These are phyloP conservation scores for Phascolomyces articulosus DNA, from an alignment of 371 early-diverging fungal genomes.

Conservation along the genomic window DNA sequence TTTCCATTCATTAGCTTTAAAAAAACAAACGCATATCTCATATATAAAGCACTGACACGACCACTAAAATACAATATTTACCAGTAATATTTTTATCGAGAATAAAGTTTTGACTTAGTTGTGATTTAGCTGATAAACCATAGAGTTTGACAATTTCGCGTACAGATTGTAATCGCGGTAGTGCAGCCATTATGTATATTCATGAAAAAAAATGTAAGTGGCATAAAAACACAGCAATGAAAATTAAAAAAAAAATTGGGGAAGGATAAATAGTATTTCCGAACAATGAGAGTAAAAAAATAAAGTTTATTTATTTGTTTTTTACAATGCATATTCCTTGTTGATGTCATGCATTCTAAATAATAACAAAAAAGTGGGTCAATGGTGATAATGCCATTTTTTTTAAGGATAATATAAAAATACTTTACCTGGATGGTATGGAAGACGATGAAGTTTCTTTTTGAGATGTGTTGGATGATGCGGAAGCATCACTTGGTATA, in stretches of 20 bases:
- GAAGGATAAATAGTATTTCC: neutral
- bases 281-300: too few relatives aligned
- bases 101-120: constrained; percentile 85
- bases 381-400: too few relatives aligned
- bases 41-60: too few relatives aligned
- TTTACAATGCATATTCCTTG: too few relatives aligned
- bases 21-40: neutral
- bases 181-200: constrained; percentile 3
- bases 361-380: too few relatives aligned
- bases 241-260: neutral
- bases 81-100: constrained; percentile 86
- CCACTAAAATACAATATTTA: constrained; percentile 19
- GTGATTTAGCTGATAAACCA: constrained; percentile 73
- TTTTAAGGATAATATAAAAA: too few relatives aligned
- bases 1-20: neutral
- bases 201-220: neutral
- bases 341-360: too few relatives aligned
- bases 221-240: neutral
- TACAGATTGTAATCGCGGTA: constrained; percentile 66
- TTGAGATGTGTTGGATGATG: neutral
- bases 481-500: neutral
- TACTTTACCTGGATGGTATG: too few relatives aligned
- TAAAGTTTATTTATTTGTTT: too few relatives aligned
- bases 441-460: too few relatives aligned
- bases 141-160: constrained; percentile 79